Percentiles rank a stretch among this genome's conserved stretches.
Evolutionary conservation across 2,329 filamentous ascomycete species (phyloP).

Genomic region (Moelleriella libera): DNA sequence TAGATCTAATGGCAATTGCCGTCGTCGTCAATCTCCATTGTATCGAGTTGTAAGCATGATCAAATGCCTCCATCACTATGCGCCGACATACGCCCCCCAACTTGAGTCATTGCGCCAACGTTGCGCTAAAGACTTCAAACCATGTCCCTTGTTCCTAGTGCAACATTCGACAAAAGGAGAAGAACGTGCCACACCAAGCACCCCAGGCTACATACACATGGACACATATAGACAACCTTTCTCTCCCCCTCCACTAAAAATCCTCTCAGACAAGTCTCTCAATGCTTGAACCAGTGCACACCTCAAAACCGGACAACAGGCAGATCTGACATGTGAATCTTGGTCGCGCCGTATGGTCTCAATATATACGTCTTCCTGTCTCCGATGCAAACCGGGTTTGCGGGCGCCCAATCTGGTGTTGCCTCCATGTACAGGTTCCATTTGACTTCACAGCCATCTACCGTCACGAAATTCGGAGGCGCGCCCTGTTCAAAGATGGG

Average conservation of each 20-base stretch:
- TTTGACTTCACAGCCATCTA: conserved; percentile 22
- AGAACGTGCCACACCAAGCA: no score
- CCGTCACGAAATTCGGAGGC: conserved; percentile 21
- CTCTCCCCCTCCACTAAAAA: neutral
- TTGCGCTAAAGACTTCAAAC: no score
- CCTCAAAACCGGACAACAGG: conserved; percentile 4
- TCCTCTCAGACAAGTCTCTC: neutral
- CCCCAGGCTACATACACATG: no score
- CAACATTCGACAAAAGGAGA: no score
- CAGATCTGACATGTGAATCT: conserved; percentile 24
- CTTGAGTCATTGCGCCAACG: no score
- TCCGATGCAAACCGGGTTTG: conserved; percentile 9
- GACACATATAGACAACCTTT: no score
- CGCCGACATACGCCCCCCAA: no score
- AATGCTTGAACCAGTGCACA: neutral
- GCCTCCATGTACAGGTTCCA: conserved; percentile 16
- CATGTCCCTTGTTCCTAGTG: no score
- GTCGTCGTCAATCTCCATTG: neutral
- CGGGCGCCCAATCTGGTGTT: conserved; percentile 14
- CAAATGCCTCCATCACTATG: neutral
- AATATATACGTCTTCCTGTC: conserved; percentile 17
- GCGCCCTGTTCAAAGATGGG: conserved; percentile 13
- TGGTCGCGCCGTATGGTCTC: conserved; percentile 30
- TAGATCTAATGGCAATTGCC: neutral
- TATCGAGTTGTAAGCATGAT: neutral